Evolutionary conservation across 805 yeast genomes (phyloP).

Genomic region (Starmerella stigmatis): DNA sequence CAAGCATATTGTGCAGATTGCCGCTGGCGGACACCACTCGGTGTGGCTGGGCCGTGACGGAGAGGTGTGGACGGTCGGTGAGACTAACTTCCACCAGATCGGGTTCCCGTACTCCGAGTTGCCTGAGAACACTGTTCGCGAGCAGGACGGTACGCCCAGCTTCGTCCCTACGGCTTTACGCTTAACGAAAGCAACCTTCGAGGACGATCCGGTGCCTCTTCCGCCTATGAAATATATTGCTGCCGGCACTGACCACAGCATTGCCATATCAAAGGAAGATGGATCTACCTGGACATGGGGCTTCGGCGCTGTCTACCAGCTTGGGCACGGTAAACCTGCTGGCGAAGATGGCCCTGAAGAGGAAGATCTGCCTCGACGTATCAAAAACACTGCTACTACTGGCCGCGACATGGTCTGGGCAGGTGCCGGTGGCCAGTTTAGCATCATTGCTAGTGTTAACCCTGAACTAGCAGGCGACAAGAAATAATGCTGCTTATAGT

Average conservation of each 20-base stretch:
- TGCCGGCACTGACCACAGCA: conserved; percentile 84
- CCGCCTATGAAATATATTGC: conserved; percentile 55
- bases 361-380: conserved; percentile 76
- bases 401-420: conserved; percentile 56
- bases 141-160: conserved; percentile 60
- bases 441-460: conserved; percentile 65
- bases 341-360: conserved; percentile 85
- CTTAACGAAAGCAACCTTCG: conserved; percentile 35
- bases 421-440: conserved; percentile 97
- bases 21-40: conserved; percentile 94
- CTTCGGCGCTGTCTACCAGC: conserved; percentile 91
- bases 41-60: conserved; percentile 65
- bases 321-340: conserved; percentile 74
- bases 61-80: conserved; percentile 73
- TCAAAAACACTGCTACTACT: conserved; percentile 87
- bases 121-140: conserved; percentile 62
- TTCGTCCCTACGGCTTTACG: conserved; percentile 79
- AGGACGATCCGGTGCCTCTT: conserved; percentile 30
- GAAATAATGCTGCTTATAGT: background rate
- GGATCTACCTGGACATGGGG: conserved; percentile 96
- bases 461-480: background rate
- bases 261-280: conserved; percentile 63
- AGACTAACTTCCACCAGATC: conserved; percentile 85
- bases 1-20: conserved; percentile 45
- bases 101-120: conserved; percentile 61